Evolutionary conservation across 305 asterid genomes (phyloP).

Genomic region (Salvia sclarea): DNA sequence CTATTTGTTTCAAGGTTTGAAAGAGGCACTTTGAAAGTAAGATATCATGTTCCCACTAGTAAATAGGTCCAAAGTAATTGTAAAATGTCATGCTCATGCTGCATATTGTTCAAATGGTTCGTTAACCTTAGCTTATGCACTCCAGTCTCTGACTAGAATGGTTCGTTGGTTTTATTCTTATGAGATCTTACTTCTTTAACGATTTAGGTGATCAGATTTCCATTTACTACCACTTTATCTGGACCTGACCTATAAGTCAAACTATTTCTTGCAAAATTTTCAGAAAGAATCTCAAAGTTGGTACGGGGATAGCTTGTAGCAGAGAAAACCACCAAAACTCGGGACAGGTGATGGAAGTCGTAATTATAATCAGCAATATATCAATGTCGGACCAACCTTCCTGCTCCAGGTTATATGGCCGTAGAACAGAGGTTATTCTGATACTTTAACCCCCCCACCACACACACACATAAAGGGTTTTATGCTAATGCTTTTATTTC

Average conservation of each 20-base stretch:
- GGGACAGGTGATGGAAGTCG: conserved; percentile 67
- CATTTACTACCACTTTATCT: conserved; percentile 7
- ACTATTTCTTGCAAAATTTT: conserved; percentile 30
- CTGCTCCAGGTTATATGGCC: conserved; percentile 52
- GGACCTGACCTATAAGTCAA: conserved; percentile 14
- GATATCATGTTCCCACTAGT: background rate
- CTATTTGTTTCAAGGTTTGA: conserved; percentile 9
- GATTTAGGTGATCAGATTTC: conserved; percentile 16
- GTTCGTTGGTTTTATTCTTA: background rate
- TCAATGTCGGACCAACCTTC: conserved; percentile 48
- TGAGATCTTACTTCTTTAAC: conserved; percentile 14
- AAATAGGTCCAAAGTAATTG: conserved; percentile 6
- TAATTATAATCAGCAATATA: conserved; percentile 57
- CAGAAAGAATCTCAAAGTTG: conserved; percentile 76
- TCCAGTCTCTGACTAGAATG: background rate
- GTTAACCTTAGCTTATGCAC: background rate
- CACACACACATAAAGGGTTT: too few relatives aligned
- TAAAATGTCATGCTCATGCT: background rate
- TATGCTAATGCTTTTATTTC: conserved; percentile 28
- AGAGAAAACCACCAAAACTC: conserved; percentile 45
- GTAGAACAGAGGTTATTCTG: conserved; percentile 71
- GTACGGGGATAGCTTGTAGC: conserved; percentile 63
- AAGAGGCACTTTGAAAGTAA: conserved; percentile 13
- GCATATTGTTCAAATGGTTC: conserved; percentile 9
- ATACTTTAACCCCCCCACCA: too few relatives aligned